Evolutionary conservation across 352 stramenopile genomes (phyloP).

Genomic region (Globisporangium heterothallicum): DNA sequence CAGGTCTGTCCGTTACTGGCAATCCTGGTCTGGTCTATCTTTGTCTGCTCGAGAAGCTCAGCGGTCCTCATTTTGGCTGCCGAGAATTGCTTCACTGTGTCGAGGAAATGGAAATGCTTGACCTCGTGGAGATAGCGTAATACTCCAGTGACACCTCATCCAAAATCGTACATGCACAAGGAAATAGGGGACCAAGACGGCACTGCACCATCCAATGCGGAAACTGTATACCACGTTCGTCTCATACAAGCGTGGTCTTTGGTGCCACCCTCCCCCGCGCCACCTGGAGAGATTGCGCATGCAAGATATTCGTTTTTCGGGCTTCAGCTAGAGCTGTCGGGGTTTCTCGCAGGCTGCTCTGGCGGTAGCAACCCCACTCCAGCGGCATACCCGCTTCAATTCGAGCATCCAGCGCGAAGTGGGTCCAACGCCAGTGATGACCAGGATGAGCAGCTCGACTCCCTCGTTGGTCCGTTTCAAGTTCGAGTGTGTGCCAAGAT

Average conservation of each 20-base stretch:
- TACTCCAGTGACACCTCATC: neutral
- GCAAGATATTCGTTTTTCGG: conserved; percentile 31
- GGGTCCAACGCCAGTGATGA: neutral
- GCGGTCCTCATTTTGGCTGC: neutral
- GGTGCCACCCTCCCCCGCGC: neutral
- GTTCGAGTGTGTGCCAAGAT: conserved; percentile 28
- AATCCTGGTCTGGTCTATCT: neutral
- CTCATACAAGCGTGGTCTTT: conserved; percentile 24
- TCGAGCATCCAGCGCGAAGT: neutral
- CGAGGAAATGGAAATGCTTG: neutral
- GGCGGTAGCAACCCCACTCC: neutral
- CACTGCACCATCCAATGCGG: neutral
- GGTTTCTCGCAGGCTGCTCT: conserved; percentile 5
- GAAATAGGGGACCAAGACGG: conserved; percentile 2
- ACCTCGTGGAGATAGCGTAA: neutral
- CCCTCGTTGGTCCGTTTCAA: conserved; percentile 26
- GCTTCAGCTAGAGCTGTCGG: conserved; percentile 36
- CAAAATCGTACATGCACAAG: neutral
- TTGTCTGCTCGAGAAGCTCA: neutral
- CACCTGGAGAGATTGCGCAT: neutral
- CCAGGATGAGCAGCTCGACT: conserved; percentile 1
- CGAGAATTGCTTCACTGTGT: neutral
- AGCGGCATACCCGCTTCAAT: neutral
- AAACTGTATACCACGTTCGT: conserved; percentile 34
- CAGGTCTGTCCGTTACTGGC: neutral